Evolutionary conservation across 805 yeast species (phyloP), one percentile per base, ranked within the genome.

Genomic region (Cyberlindnera galapagoensis): DNA sequence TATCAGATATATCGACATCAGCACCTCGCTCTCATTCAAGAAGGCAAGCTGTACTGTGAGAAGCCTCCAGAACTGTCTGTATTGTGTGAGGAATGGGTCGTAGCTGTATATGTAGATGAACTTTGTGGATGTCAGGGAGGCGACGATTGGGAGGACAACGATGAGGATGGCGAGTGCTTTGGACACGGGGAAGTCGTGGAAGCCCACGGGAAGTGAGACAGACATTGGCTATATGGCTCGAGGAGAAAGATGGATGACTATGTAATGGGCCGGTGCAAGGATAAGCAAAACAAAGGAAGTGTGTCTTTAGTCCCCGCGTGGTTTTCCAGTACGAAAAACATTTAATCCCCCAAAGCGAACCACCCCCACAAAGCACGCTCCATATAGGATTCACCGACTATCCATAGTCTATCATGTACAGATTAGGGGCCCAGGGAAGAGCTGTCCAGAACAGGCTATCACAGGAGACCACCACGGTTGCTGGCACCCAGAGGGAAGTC

Each of bases 151-250:
- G 3, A 50, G 26, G 1, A 39, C 42, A 7, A 54, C 30, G 1
- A 57, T 35, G 18, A 42, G 14, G 19, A 41, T 36, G 4, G 54
- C 44, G 18, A 53, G 24, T 5, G 35, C 19, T 34, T 51, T 51
- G 8, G 67, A 51, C 7, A 61, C 56, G 4, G 66, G 67, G 7
- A 62, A 52, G 30, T 51, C 38, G 12, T 39, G 41, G 39, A 64
- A 54, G 2, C 68, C 68, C 0, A 61, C 34, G n/a, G 62, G 61
- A 3, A 66, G 51, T 8, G 54, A 36, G 4, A 62, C 52, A 28
- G 47, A 39, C 56, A 51, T 49, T n/a, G n/a, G n/a, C 9, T 11
- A 16, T 17, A 14, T 6, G n/a, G n/a, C n/a, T n/a, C n/a, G n/a
- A n/a, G n/a, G n/a, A n/a, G n/a, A n/a, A n/a, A n/a, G n/a, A n/a